A percentile compares a stretch with the other conserved stretches of the same genome.
Conservation (phyloP, 208 protist species). For the Trypanosoma conorhini region DNA sequence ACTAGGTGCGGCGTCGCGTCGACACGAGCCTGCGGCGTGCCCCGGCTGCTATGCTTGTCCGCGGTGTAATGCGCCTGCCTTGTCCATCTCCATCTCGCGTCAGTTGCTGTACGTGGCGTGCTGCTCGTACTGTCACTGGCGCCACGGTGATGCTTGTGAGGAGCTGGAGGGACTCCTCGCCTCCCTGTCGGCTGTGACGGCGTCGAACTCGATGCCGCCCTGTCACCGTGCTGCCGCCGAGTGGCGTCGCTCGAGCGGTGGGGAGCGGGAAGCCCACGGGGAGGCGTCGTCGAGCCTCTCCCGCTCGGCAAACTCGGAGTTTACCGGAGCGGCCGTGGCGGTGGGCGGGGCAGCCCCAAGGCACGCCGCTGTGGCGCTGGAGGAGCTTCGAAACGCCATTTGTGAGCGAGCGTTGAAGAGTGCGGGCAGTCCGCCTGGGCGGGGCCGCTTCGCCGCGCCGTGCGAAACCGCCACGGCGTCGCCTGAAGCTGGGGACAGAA, state of each 20-base stretch:
- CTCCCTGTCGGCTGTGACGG: background rate
- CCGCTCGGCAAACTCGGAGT: slow-evolving; percentile 2
- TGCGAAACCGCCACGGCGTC: background rate
- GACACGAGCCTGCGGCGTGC: slow-evolving; percentile 28
- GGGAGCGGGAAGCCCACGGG: background rate
- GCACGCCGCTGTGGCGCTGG: slow-evolving; percentile 38
- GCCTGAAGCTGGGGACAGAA: background rate
- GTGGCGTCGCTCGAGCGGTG: slow-evolving; percentile 6
- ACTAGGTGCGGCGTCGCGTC: background rate
- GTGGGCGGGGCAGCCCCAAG: background rate
- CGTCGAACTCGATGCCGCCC: background rate
- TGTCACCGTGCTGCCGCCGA: slow-evolving; percentile 1
- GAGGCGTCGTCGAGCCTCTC: slow-evolving; percentile 15
- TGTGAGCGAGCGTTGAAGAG: background rate
- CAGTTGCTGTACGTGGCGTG: slow-evolving; percentile 41
- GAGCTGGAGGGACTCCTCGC: slow-evolving; percentile 9
- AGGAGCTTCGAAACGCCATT: slow-evolving; percentile 29
- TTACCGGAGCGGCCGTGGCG: background rate
- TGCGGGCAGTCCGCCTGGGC: slow-evolving; percentile 3
- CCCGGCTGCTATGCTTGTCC: slow-evolving; percentile 54
- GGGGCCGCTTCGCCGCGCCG: background rate
- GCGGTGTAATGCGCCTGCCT: slow-evolving; percentile 34
- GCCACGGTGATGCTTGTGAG: slow-evolving; percentile 12
- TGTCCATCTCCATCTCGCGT: slow-evolving; percentile 12
- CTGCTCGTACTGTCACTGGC: slow-evolving; percentile 62